phyloP scores from a whole-genome alignment of 192 early-diverging fungal species.

The Umbelopsis isabellina region DNA sequence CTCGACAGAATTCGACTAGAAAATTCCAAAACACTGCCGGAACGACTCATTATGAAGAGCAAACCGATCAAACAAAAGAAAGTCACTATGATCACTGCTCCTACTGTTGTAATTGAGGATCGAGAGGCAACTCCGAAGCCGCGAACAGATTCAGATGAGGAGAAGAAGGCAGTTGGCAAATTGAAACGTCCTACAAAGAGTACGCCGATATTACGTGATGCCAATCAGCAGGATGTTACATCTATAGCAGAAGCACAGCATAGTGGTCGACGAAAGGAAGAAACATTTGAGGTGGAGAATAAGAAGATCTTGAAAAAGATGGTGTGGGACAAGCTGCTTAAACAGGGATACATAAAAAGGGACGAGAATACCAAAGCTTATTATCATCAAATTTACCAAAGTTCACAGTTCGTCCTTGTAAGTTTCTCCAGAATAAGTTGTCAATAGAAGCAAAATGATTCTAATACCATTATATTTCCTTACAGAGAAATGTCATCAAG shows the following conservation, averaged over 20 bases:
- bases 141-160: neutral
- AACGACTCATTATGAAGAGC: slow-evolving; percentile 1
- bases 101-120: neutral
- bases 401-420: slow-evolving; percentile 10
- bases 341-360: slow-evolving; percentile 2
- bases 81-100: slow-evolving; percentile 4
- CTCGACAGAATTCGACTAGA: neutral
- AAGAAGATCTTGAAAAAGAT: slow-evolving; percentile 11
- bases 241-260: neutral
- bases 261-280: neutral
- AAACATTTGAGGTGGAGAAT: neutral
- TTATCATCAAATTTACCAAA: slow-evolving; percentile 15
- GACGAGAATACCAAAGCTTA: slow-evolving; percentile 7
- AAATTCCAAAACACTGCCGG: slow-evolving; percentile 5
- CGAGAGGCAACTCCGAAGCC: neutral
- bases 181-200: too few species aligned
- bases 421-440: neutral
- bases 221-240: neutral
- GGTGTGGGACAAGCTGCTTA: slow-evolving; percentile 7
- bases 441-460: neutral
- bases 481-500: neutral
- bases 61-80: slow-evolving; percentile 7
- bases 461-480: neutral
- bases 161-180: neutral
- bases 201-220: too few species aligned